Evolutionary conservation across 768 basidiomycete species (phyloP), one percentile per base, ranked within the genome.

Genomic region (Pleurotus sapidus): DNA sequence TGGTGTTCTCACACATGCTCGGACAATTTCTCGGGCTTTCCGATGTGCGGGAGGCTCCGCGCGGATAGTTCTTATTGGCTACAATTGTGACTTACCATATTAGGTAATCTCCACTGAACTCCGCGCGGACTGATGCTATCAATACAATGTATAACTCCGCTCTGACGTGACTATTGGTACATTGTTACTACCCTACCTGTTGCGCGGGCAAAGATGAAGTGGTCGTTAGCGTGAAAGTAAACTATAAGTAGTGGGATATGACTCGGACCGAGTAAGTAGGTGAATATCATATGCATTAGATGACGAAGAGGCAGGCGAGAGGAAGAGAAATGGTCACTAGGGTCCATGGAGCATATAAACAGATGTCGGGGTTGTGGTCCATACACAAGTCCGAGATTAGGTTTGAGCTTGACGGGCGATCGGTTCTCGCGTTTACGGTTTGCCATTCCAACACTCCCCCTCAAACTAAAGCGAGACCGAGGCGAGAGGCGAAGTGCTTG

Each of bases 381-480:
- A 43, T 43, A 43, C 42, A 43, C 42, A 7, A 43, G 42, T 7
- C 42, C 15, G 42, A 43, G 42, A n/a, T n/a, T n/a, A 14, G n/a
- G 42, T 43, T 43, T 43, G 42, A 43, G 42, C 42, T 43, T 4
- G 42, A 43, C 42, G 4, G 42, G 15, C 5, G 9, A n/a, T 20
- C n/a, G 9, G 42, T 6, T 43, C 42, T 17, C 42, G 15, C 15
- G 15, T n/a, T 43, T 43, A 43, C n/a, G 12, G 20, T 43, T 43
- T 43, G 42, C 12, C n/a, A 4, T 20, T 43, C 42, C 42, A 17
- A 43, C 42, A 43, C n/a, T 49, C 38, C 57, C 38, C 57, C 57
- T 58, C 57, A 58, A 58, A 25, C 57, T 27, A 18, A 24, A 30
- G 17, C 5, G 27, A 58, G 57, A 20, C 57, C 48, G 15, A 58